Base-by-base conservation (phyloP, 2,329 filamentous ascomycete species). In the Cytospora paraplurivora region DNA sequence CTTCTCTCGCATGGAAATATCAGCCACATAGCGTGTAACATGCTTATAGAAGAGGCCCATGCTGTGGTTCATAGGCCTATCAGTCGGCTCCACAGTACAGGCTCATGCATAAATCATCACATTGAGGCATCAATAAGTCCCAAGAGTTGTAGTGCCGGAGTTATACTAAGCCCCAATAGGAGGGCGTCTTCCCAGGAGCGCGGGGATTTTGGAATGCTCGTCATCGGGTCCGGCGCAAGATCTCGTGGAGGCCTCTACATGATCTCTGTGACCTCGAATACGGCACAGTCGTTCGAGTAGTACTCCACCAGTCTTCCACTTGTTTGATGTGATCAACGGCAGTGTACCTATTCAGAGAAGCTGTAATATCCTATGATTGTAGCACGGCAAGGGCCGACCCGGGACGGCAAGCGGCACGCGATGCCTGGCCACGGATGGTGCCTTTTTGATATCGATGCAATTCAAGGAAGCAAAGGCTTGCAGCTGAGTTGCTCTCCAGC, bases 11-110 rank as follows among this genome's bases (percentile, higher is more conserved):
- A 51, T 56, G 56, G 59, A 52, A 58, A 33, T 38, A 32, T 33
- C 63, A 53, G 41, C 58, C 38, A 55, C 49, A 52, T 57, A 56
- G 52, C 56, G 32, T 58, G 56, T 60, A 51, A 50, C 35, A 38
- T 49, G 21, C 63, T 37, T 10, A 59, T 65, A 65, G 56, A 50
- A 19, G 51, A 27, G 56, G 53, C 13, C 56, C n/a, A 34, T 58
- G 52, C 32, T 38, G 60, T 51, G 33, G 49, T 47, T 33, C n/a
- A 32, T 56, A 52, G 35, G 44, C 49, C 21, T 32, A 19, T 33
- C 38, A 38, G 41, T 50, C 35, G 38, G 37, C 41, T 27, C 32
- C 19, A 33, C 51, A 32, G 35, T 11, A 56, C n/a, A 35, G 56
- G 51, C 33, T 15, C 27, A 56, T 51, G 41, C 34, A 19, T 32